Conservation (phyloP, 768 basidiomycete species). For the Hortiboletus campestris region DNA sequence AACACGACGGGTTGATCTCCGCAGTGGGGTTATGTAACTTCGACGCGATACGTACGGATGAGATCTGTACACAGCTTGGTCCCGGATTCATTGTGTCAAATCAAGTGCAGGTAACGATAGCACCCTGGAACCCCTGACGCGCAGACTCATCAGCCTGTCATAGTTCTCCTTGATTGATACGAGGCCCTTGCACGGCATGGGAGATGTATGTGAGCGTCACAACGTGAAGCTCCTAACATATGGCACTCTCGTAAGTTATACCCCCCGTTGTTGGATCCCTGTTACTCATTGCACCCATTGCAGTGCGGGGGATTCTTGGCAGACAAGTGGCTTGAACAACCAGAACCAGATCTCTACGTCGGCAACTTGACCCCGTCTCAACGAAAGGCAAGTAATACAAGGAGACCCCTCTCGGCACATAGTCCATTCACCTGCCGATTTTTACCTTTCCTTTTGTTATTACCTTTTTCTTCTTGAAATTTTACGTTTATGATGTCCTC, state of each 20-base stretch:
- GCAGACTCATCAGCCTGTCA: constrained; percentile 8
- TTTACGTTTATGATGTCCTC: not conserved
- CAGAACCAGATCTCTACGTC: constrained; percentile 71
- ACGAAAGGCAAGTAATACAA: constrained; percentile 57
- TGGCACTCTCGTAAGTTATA: constrained; percentile 64
- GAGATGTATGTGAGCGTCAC: constrained; percentile 71
- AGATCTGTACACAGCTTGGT: constrained; percentile 75
- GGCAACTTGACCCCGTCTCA: constrained; percentile 75
- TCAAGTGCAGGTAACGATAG: constrained; percentile 66
- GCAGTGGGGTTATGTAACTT: constrained; percentile 81
- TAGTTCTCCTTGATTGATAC: constrained; percentile 84
- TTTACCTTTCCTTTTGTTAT: not conserved
- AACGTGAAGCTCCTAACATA: constrained; percentile 75
- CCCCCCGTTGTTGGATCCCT: not conserved
- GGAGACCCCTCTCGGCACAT: not conserved
- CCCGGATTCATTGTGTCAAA: constrained; percentile 74
- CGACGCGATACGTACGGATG: constrained; percentile 69
- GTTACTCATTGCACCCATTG: constrained; percentile 6
- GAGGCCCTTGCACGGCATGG: constrained; percentile 74
- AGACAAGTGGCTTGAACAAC: constrained; percentile 66
- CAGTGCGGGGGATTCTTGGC: constrained; percentile 85
- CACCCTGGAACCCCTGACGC: not conserved
- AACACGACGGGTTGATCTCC: constrained; percentile 54
- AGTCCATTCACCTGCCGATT: not conserved
- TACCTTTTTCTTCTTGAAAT: not conserved